Base-by-base conservation (phyloP, 2,329 filamentous ascomycete species). In the Ascochyta clinopodiicola region DNA sequence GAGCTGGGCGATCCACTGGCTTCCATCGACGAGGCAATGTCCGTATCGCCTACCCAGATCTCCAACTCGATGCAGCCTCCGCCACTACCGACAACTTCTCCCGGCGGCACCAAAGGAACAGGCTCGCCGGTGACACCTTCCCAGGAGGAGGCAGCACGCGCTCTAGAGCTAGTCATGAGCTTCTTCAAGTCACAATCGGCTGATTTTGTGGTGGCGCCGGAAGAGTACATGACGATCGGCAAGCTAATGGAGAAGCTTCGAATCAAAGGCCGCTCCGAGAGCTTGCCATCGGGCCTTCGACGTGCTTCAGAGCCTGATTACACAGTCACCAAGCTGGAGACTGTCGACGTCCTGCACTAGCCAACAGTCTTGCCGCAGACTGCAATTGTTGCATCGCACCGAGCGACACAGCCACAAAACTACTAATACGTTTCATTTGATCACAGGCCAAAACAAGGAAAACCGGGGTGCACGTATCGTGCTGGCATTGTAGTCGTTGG, bases 201-300 rank as follows among this genome's bases (percentile, higher is more conserved):
- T 21, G 88, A 87, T 1, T 84, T 92, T 29, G 85, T 90, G 15
- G 86, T 91, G 15, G 90, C 95, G 68, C 85, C 91, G 42, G 84
- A 85, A 66, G 93, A 97, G 60, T 93, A 89, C 72, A 75, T 90
- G 61, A 86, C 87, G 3, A 87, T 97, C 43, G 82, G 91, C 17
- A 91, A 92, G 71, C 79, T 97, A 61, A 94, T 93, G 73, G 90
- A 96, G 75, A 96, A 94, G 76, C 82, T 96, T 27, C 87, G 90
- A 57, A 79, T 96, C 32, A 85, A 89, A 42, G 84, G 86, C 62
- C 73, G 69, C 52, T 68, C 67, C 22, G 71, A 73, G 49, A 71
- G 64, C 60, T 57, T 75, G 27, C 57, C 66, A 15, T 68, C 65
- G 27, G 64, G 60, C 21, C 68, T 75, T 56, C 74, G 74, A 57